Evolutionary conservation across 1,139 yeast species (phyloP), one percentile per base, ranked within the genome.

Genomic region (Geotrichum reessii): DNA sequence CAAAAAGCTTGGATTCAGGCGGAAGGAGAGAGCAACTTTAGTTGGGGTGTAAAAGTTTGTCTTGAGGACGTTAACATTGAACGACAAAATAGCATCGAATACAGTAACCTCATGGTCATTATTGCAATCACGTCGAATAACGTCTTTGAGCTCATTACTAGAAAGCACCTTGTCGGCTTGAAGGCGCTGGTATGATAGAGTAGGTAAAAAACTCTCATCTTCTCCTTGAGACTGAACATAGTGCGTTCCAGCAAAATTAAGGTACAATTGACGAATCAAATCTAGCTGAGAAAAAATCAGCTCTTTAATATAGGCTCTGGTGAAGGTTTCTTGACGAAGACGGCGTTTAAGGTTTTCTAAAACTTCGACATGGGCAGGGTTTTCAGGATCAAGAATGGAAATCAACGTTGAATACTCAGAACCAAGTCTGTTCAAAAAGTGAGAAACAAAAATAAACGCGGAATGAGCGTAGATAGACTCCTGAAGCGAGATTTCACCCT

Each of bases 401-500:
- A 82, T 74, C 69, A 93, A 79, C 58, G 90, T 81, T 65, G 81
- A 83, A 74, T 88, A 93, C 74, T 92, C 98, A 1, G 93, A 85
- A 33, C 99, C 99, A 69, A 93, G 80, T 70, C 99, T 82, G 77
- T 93, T 93, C 73, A 93, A 81, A 76, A 93, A 93, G 73, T 93
- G 98, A 54, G 96, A 86, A 55, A 90, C 96, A 70, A 93, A 93
- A 62, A 91, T 88, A 57, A 89, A 88, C 66, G 93, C 97, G 70
- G 91, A 87, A 73, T 93, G 98, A 51, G 98, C 96, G 72, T 93
- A 93, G 63, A 92, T 86, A 56, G 93, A 83, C 75, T 93, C 98
- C 75, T 93, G 99, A 67, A 95, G 83, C 1, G 97, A 91, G 73
- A 92, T 81, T 65, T 85, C 85, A 59, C 95, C 88, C 60, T 79